A percentile compares a stretch with the other conserved stretches of the same genome.
phyloP scores from a whole-genome alignment of 441 rosid genomes.

The Viola pubescens region DNA sequence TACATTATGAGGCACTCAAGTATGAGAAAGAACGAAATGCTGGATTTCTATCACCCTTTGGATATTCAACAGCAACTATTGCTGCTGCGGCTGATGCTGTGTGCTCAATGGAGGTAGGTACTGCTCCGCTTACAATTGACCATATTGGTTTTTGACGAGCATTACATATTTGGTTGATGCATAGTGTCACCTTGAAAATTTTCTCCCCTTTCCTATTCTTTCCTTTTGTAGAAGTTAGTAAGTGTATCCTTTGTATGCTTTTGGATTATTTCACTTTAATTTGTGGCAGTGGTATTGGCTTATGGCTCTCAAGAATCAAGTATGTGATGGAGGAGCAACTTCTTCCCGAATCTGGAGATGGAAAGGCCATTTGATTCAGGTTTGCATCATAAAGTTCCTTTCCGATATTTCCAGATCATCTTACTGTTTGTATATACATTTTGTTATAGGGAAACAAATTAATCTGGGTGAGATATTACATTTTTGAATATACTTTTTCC shows the following conservation, averaged over 20 bases:
- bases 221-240: background rate
- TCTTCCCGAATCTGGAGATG: slow-evolving; percentile 70
- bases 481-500: slow-evolving; percentile 7
- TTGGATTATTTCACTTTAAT: slow-evolving; percentile 19
- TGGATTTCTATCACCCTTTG: slow-evolving; percentile 80
- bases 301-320: slow-evolving; percentile 47
- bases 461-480: background rate
- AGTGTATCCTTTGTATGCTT: slow-evolving; percentile 4
- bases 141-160: slow-evolving; percentile 4
- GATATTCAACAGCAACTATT: slow-evolving; percentile 66
- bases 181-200: background rate
- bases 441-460: background rate
- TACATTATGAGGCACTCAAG: slow-evolving; percentile 56
- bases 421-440: too few relatives aligned
- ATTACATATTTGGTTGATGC: background rate
- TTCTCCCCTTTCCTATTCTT: background rate
- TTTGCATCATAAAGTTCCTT: slow-evolving; percentile 11
- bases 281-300: slow-evolving; percentile 78
- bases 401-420: too few relatives aligned
- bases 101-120: slow-evolving; percentile 75
- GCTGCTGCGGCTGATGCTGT: slow-evolving; percentile 63
- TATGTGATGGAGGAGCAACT: slow-evolving; percentile 21
- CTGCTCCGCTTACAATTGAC: slow-evolving; percentile 6
- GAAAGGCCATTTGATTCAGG: slow-evolving; percentile 86
- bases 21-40: slow-evolving; percentile 82